Evolutionary conservation across 768 basidiomycete species (phyloP), one percentile per base, ranked within the genome.

Genomic region (Macrolepiota albuminosa): DNA sequence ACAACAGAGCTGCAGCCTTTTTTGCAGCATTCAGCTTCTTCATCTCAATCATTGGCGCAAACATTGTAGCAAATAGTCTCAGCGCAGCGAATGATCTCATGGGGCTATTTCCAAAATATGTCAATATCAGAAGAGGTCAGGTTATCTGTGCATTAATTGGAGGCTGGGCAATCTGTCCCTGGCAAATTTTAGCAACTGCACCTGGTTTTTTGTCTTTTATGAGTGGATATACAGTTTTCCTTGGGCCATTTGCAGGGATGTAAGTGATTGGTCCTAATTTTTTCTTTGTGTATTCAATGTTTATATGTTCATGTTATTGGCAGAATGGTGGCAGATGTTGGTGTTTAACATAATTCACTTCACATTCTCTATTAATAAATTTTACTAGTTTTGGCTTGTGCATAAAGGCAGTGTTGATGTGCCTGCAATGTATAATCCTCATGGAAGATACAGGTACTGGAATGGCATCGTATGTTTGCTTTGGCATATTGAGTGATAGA

Each of bases 71-170:
- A 24, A 96, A 95, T 62, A 79, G 76, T 56, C 63, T 82, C 40
- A 79, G 78, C 24, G 89, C 91, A 3, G 92, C 88, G 5, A 95
- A 94, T 68, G 93, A 95, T 69, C 83, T 94, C 76, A 89, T 86
- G 3, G 91, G 84, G n/a, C 74, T 90, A 43, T 83, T 79, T 67
- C 93, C 90, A 33, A 78, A 79, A 58, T 95, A 81, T 62, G 83
- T 95, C 73, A 91, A 95, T 68, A 91, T 94, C 62, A 79, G 83
- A 54, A 79, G 93, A 10, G 94, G 94, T 1, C 86, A 87, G 67
- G 72, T 91, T 61, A 75, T 95, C 37, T 93, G 91, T 63, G 89
- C 91, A 0, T 56, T 95, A 50, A 68, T 95, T 6, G 92, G 93
- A 3, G 91, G 91, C 0, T 95, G 93, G 93, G 84, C 81, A 0